phyloP scores from a whole-genome alignment of 2,329 filamentous ascomycete genomes.

The Amylocarpus encephaloides region DNA sequence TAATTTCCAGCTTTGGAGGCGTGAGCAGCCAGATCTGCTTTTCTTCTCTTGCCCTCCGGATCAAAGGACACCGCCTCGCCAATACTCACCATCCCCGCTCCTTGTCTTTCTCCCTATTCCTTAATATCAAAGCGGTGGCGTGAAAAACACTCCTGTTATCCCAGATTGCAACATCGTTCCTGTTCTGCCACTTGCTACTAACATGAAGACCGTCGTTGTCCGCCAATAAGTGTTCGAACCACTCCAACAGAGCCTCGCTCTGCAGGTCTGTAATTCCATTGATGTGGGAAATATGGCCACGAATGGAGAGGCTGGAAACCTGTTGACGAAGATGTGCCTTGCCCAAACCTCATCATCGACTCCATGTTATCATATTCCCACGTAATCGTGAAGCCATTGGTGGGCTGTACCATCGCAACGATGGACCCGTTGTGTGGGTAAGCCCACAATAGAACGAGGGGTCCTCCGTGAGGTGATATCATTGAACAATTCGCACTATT shows the following conservation, averaged over 20 bases:
- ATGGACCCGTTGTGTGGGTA: too few relatives aligned
- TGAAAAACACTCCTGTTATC: constrained; percentile 50
- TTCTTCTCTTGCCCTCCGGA: constrained; percentile 38
- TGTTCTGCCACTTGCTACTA: constrained; percentile 28
- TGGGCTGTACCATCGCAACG: too few relatives aligned
- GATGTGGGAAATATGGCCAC: constrained; percentile 44
- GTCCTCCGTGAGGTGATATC: too few relatives aligned
- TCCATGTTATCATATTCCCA: too few relatives aligned
- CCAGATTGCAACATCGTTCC: constrained; percentile 43
- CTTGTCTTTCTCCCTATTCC: constrained; percentile 38
- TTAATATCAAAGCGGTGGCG: constrained; percentile 47
- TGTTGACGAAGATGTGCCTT: background rate
- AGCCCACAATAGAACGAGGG: too few relatives aligned
- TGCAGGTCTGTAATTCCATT: constrained; percentile 45
- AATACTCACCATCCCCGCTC: constrained; percentile 42
- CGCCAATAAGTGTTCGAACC: constrained; percentile 44
- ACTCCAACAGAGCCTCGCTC: constrained; percentile 42
- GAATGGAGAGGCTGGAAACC: constrained; percentile 41
- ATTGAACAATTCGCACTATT: too few relatives aligned
- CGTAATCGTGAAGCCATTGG: too few relatives aligned
- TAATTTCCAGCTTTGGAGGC: background rate
- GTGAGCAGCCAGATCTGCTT: constrained; percentile 32
- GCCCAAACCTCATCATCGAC: too few relatives aligned
- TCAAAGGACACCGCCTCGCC: constrained; percentile 46
- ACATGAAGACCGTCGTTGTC: constrained; percentile 53